Base-by-base conservation (phyloP, 768 basidiomycete genomes). In the Tulasnella sp. region DNA sequence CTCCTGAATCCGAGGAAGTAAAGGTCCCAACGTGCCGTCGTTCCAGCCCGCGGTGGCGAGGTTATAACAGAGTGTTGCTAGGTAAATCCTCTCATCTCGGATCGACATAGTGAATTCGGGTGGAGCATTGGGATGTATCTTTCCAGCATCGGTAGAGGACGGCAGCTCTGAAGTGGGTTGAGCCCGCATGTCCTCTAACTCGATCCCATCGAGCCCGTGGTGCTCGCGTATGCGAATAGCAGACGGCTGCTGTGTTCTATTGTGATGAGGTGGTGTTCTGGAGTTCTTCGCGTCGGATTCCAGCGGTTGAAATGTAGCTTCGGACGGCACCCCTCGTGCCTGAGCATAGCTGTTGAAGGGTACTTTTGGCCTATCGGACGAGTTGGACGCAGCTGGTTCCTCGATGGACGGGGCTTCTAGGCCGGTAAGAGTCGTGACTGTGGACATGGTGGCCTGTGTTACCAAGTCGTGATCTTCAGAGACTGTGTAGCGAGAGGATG, bases 1-100 rank as follows among this genome's bases (percentile, higher is more conserved):
- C 48, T 78, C 72, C 74, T 73, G 77, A 35, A 78, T 75, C 40
- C 77, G 71, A 4, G 73, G 72, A 16, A 78, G 77, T 15, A 77
- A 26, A 7, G 77, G 61, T 29, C 61, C 61, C 61, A 67, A 18
- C 15, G 61, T 35, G 61, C 61, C 61, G 46, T 77, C 77, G 46
- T 77, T 77, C 77, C 77, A 77, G n/a, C 77, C 77, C 11, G 71
- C 77, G 16, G 70, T 40, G 20, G 42, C 71, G 23, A 77, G 48
- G 26, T 69, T 44, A 39, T 26, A 77, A 26, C 7, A 71, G 10
- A 77, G 69, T 15, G 48, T 48, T n/a, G 77, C 77, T 10, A 77
- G 77, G 48, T n/a, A 77, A 26, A 77, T 29, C 69, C 40, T 44
- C 35, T 77, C 77, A 18, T 67, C 32, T 67, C 51, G 20, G 23